Evolutionary conservation across 1,139 yeast genomes (phyloP).

Genomic region (Starmera stellimalicola): DNA sequence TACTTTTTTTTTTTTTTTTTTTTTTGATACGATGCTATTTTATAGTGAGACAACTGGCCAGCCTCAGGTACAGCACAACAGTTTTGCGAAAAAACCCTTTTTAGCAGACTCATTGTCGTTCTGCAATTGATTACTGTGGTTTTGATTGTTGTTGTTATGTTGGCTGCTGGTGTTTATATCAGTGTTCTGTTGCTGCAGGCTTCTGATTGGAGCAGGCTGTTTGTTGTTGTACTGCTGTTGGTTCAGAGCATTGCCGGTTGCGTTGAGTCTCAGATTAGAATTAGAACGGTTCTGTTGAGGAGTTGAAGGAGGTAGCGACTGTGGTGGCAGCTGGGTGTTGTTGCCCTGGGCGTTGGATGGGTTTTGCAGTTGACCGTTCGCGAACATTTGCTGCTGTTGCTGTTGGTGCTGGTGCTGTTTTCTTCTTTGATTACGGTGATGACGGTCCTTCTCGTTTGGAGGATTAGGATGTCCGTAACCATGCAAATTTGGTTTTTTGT

Average conservation of each 20-base stretch:
- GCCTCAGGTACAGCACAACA: constrained; percentile 26
- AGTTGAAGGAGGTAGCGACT: constrained; percentile 5
- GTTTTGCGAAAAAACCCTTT: constrained; percentile 28
- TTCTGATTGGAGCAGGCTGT: constrained; percentile 20
- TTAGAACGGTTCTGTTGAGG: constrained; percentile 8
- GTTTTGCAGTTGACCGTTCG: constrained; percentile 15
- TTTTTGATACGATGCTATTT: not conserved
- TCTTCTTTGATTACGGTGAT: constrained; percentile 14
- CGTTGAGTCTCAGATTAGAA: constrained; percentile 6
- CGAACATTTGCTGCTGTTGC: constrained; percentile 21
- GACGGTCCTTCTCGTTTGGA: constrained; percentile 33
- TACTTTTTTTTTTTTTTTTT: not conserved
- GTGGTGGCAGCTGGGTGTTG: constrained; percentile 11
- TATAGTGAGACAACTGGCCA: not conserved
- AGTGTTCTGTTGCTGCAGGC: not conserved
- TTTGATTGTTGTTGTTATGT: constrained; percentile 4
- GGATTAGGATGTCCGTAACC: constrained; percentile 77
- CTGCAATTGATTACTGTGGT: constrained; percentile 16
- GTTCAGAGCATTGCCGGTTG: constrained; percentile 15
- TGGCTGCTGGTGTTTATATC: too few species aligned
- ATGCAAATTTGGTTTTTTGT: constrained; percentile 82
- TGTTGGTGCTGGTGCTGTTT: constrained; percentile 17
- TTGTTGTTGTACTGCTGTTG: constrained; percentile 21
- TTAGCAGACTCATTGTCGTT: constrained; percentile 19
- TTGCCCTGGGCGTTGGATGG: constrained; percentile 5